Percentiles rank a stretch among this genome's conserved stretches.
Evolutionary conservation across 495 filamentous ascomycete species (phyloP).

Genomic region (Penicillium canescens): DNA sequence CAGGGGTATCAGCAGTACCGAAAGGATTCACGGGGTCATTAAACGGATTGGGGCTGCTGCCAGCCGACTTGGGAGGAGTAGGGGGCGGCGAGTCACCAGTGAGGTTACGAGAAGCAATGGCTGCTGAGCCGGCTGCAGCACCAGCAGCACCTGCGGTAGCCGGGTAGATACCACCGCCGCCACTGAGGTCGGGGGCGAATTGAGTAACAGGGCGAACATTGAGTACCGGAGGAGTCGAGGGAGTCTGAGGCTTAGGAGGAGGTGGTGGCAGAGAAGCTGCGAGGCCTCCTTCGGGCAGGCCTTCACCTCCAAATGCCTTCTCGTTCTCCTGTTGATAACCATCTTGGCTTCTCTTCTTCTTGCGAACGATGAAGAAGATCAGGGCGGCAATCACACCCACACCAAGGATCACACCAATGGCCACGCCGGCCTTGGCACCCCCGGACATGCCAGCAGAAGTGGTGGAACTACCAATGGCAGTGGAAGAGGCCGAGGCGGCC

Average conservation of each 20-base stretch:
- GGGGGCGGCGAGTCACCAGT: conserved; percentile 38
- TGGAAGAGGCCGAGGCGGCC: conserved; percentile 16
- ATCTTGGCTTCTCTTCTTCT: conserved; percentile 61
- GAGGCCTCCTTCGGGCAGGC: conserved; percentile 19
- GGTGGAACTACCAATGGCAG: conserved; percentile 4
- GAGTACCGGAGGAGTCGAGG: conserved; percentile 72
- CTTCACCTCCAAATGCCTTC: conserved; percentile 42
- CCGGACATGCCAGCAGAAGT: conserved; percentile 17
- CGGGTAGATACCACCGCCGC: conserved; percentile 31
- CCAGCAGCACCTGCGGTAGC: conserved; percentile 40
- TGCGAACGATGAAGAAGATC: conserved; percentile 64
- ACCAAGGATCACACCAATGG: conserved; percentile 71
- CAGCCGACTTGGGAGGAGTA: conserved; percentile 41
- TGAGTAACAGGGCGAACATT: conserved; percentile 87
- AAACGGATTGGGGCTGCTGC: conserved; percentile 45
- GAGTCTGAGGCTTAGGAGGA: conserved; percentile 31
- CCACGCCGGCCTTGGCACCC: conserved; percentile 80
- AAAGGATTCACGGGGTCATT: conserved; percentile 56
- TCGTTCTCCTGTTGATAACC: conserved; percentile 50
- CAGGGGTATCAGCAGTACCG: conserved; percentile 24
- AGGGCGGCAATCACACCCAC: conserved; percentile 61
- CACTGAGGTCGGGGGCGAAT: conserved; percentile 71
- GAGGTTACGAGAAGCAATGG: conserved; percentile 34
- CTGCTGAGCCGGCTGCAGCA: conserved; percentile 31
- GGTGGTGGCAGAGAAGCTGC: conserved; percentile 36